Base-by-base conservation (phyloP, 106 monocot genomes). In the Dendrobium officinale region DNA sequence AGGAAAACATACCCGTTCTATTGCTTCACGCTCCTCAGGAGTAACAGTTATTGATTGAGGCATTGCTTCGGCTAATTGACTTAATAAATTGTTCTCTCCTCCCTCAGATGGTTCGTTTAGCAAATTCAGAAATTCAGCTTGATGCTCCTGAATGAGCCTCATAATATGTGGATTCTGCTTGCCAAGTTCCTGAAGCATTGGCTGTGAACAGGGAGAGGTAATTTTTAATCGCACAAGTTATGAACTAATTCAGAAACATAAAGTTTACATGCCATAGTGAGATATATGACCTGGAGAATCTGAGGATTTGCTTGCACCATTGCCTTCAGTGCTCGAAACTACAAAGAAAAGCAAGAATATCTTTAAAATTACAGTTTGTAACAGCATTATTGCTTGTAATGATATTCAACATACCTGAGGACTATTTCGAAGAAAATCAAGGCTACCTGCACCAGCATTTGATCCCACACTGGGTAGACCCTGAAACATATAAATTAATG, bases 271-370 rank as follows among this genome's bases (percentile, higher is more conserved):
- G 22, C 43, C 43, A 20, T 7, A 19, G 40, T 20, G 2, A 27
- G 76, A 48, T 31, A 61, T 4, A 79, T 67, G 43, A 95, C 95
- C 95, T 95, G 92, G 31, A 95, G 73, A 72, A 95, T 92, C 75
- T 92, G 92, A 80, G 95, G 95, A 48, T 95, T 95, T 73, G 95
- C 88, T 74, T 95, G 95, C 66, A 92, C 90, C 90, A 95, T 86
- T 43, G 87, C 81, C 68, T 89, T 87, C 55, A 95, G 86, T 56
- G 87, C 86, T 80, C 86, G 92, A 80, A 95, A 95, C 90, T 92
- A 79, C 81, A 83, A 20, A 85, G 42, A 67, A 29, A 78, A 41
- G 26, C 64, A 55, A 16, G 45, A 68, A 7, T 45, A 45, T 45
- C 45, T 45, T 51, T 13, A 51, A 10, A 13, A 3, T 51, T 11